A percentile compares a stretch with the other conserved stretches of the same genome.
phyloP scores from a whole-genome alignment of 2,329 filamentous ascomycete genomes.

The Epichloe sylvatica region DNA sequence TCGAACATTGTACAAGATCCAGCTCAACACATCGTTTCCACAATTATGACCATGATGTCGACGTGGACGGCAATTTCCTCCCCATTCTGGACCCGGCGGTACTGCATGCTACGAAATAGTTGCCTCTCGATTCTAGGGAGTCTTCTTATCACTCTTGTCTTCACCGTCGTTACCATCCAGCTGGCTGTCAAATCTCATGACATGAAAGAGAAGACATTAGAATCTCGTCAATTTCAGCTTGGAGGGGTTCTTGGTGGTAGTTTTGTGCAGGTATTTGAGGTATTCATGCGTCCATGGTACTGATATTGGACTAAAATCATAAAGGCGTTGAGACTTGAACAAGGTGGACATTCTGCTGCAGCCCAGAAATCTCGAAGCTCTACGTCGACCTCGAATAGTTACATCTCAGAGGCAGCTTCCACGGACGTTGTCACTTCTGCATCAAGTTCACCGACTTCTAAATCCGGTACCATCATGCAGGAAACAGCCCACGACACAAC shows the following conservation, averaged over 20 bases:
- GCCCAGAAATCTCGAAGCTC: background rate
- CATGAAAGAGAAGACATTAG: background rate
- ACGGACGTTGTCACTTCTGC: background rate
- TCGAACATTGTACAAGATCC: background rate
- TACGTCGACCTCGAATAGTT: background rate
- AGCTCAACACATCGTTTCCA: background rate
- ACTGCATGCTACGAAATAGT: background rate
- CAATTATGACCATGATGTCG: background rate
- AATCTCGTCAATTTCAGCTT: conserved; percentile 14
- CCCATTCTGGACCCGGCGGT: background rate
- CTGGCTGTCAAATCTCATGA: background rate
- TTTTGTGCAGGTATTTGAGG: conserved; percentile 7
- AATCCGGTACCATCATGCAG: background rate
- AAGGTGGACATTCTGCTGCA: background rate
- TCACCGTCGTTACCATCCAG: conserved; percentile 5
- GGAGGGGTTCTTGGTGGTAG: conserved; percentile 9
- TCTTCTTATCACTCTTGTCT: conserved; percentile 4
- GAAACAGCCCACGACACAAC: background rate
- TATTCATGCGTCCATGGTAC: background rate
- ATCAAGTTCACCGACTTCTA: background rate
- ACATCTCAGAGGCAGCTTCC: background rate
- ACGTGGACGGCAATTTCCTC: background rate
- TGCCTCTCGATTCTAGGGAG: background rate
- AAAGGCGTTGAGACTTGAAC: background rate
- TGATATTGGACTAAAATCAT: background rate